A percentile compares a stretch with the other conserved stretches of the same genome.
These are phyloP conservation scores for Backusella tarrabulga DNA, from an alignment of 192 early-diverging fungal species.

Conservation along the genomic window DNA sequence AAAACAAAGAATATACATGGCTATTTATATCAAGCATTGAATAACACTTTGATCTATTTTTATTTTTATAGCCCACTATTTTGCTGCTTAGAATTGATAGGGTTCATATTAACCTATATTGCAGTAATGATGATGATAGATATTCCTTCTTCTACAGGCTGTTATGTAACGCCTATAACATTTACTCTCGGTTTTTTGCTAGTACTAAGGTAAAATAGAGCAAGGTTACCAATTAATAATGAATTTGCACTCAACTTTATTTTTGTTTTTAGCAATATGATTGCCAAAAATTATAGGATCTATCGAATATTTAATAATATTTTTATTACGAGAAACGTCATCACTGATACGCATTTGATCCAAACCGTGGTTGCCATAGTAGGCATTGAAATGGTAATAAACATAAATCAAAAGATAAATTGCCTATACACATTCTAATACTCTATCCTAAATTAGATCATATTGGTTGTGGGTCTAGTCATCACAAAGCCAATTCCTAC, in stretches of 20 bases:
- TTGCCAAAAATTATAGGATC: conserved; percentile 53
- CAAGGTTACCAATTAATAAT: neutral
- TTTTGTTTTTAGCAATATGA: conserved; percentile 47
- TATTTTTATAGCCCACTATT: conserved; percentile 41
- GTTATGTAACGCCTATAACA: conserved; percentile 37
- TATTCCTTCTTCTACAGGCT: conserved; percentile 31
- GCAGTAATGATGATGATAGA: conserved; percentile 40
- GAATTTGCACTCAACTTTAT: neutral
- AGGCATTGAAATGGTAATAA: conserved; percentile 38
- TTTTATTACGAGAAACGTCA: conserved; percentile 47
- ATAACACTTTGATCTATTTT: neutral
- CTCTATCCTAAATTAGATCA: conserved; percentile 16
- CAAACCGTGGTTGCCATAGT: conserved; percentile 42
- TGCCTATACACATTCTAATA: neutral
- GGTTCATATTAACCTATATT: conserved; percentile 45
- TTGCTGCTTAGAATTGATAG: conserved; percentile 49
- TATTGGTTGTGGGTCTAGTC: conserved; percentile 37
- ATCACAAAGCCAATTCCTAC: conserved; percentile 31
- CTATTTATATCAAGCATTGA: neutral
- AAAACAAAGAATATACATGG: neutral
- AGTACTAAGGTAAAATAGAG: conserved; percentile 21
- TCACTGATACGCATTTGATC: conserved; percentile 43
- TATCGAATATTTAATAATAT: conserved; percentile 56
- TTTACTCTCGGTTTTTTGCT: conserved; percentile 43
- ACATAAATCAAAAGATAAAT: neutral